A percentile compares a stretch with the other conserved stretches of the same genome.
Conservation (phyloP, 352 stramenopile species). For the Globisporangium okanoganense region DNA sequence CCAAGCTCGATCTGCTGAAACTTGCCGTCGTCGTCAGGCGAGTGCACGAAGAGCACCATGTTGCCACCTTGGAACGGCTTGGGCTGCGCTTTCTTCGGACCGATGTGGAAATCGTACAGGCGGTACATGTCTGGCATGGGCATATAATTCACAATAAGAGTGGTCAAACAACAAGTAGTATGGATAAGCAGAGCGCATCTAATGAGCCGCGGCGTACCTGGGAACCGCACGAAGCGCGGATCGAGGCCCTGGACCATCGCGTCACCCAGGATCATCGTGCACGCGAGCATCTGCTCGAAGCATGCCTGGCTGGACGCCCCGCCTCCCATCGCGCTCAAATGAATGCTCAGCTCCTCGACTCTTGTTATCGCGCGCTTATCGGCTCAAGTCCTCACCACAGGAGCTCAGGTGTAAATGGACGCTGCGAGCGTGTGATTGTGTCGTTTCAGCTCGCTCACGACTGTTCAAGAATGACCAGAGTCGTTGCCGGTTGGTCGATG, state of each 20-base stretch:
- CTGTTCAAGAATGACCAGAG: neutral
- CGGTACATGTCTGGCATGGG: conserved; percentile 55
- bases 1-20: conserved; percentile 41
- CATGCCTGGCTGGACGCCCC: conserved; percentile 64
- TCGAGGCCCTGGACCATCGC: conserved; percentile 80
- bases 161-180: neutral
- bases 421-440: neutral
- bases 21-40: conserved; percentile 42
- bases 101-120: conserved; percentile 81
- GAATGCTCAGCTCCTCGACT: too few species aligned
- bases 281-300: conserved; percentile 83
- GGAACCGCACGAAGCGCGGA: conserved; percentile 73
- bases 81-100: conserved; percentile 49
- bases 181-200: neutral
- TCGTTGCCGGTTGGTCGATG: neutral
- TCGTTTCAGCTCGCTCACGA: neutral
- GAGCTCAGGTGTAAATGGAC: neutral
- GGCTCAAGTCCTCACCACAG: too few species aligned
- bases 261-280: conserved; percentile 80
- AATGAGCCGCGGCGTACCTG: conserved; percentile 33
- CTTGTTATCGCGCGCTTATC: too few species aligned
- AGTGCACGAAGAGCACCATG: conserved; percentile 63
- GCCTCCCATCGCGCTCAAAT: too few species aligned
- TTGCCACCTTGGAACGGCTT: conserved; percentile 51
- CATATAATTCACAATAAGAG: neutral